Evolutionary conservation across 1,284 basidiomycete species (phyloP).

Genomic region (Pseudozyma tsukubaensis): DNA sequence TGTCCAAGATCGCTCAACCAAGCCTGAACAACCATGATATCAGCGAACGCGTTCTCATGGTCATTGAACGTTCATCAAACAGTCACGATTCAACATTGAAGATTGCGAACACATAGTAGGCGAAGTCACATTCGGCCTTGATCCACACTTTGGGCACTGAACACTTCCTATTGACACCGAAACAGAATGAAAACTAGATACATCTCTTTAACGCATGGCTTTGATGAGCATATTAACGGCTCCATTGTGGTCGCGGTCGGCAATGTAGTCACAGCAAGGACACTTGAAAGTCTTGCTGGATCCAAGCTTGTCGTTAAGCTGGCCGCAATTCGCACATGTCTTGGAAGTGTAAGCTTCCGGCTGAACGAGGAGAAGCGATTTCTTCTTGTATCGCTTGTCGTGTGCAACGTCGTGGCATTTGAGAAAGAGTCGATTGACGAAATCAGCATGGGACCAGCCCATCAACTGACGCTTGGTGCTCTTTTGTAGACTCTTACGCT

Average conservation of each 20-base stretch:
- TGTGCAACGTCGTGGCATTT: constrained; percentile 5
- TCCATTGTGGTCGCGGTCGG: constrained; percentile 10
- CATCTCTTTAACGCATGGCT: constrained; percentile 7
- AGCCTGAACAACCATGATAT: too few species aligned
- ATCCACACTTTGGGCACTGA: too few species aligned
- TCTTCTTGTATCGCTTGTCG: background rate
- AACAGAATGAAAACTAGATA: too few species aligned
- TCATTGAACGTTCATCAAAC: too few species aligned
- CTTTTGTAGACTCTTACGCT: background rate
- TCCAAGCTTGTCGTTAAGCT: constrained; percentile 2
- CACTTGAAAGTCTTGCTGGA: constrained; percentile 2
- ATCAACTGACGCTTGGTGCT: background rate
- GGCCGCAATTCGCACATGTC: constrained; percentile 14
- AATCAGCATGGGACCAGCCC: background rate
- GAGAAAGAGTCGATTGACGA: constrained; percentile 1
- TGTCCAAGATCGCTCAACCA: too few species aligned
- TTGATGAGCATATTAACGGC: constrained; percentile 14
- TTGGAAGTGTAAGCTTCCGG: constrained; percentile 17
- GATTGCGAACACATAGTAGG: too few species aligned
- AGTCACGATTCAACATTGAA: too few species aligned
- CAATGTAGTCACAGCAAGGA: constrained; percentile 1
- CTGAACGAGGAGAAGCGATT: constrained; percentile 8
- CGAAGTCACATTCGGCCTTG: too few species aligned
- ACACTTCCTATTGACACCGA: too few species aligned
- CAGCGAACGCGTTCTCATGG: too few species aligned